Conservation (phyloP, 208 protist species). For the Trypanosoma caninum region DNA sequence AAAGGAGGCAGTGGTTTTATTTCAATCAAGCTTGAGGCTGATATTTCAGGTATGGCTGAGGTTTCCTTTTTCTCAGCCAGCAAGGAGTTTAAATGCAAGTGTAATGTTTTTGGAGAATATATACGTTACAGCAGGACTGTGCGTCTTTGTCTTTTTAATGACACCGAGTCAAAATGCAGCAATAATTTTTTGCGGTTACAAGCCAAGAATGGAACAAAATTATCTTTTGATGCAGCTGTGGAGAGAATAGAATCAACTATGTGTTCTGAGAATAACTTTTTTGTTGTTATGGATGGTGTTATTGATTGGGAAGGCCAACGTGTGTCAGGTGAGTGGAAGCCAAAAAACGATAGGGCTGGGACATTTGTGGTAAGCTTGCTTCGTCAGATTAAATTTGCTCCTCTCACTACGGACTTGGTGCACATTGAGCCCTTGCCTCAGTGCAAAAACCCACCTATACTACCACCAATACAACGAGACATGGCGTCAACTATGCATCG, state of each 20-base stretch:
- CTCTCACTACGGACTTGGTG: constrained; percentile 46
- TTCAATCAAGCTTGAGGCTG: constrained; percentile 14
- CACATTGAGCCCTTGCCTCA: constrained; percentile 80
- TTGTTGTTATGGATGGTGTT: constrained; percentile 39
- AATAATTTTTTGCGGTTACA: constrained; percentile 3
- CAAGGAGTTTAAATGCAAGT: no score
- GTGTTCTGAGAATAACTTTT: not conserved
- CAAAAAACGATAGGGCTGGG: constrained; percentile 43
- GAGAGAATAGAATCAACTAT: not conserved
- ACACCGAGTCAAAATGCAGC: not conserved
- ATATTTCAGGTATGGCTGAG: constrained; percentile 19
- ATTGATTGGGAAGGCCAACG: constrained; percentile 76
- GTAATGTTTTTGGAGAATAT: constrained; percentile 56
- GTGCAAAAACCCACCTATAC: constrained; percentile 53
- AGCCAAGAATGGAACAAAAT: not conserved
- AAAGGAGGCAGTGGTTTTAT: constrained; percentile 19
- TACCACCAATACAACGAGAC: constrained; percentile 41
- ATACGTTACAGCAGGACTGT: constrained; percentile 52
- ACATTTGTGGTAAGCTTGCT: constrained; percentile 55
- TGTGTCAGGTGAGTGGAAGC: constrained; percentile 61
- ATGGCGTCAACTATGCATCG: constrained; percentile 61
- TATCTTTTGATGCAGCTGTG: constrained; percentile 21
- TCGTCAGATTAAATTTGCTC: constrained; percentile 33
- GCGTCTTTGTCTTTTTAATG: constrained; percentile 35
- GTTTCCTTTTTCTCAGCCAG: constrained; percentile 6